phyloP scores from a whole-genome alignment of 805 yeast genomes.

The Torulaspora delbrueckii region DNA sequence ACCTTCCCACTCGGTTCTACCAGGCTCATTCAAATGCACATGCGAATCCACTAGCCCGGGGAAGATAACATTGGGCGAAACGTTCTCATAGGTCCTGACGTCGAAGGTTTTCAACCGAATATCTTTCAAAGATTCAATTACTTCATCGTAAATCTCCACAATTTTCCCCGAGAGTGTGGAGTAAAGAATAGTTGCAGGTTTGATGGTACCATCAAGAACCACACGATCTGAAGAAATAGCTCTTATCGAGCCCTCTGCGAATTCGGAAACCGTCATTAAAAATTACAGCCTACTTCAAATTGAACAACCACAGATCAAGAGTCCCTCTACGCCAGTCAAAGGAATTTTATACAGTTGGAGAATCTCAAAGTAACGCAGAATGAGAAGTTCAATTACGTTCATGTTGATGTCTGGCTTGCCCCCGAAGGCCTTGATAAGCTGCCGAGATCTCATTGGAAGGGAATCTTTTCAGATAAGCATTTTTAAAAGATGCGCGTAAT shows the following conservation, averaged over 20 bases:
- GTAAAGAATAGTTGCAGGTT: conserved; percentile 62
- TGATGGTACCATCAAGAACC: conserved; percentile 42
- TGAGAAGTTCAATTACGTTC: too few relatives aligned
- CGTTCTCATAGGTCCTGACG: conserved; percentile 46
- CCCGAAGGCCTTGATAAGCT: too few relatives aligned
- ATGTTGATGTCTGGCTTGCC: too few relatives aligned
- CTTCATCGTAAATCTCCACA: conserved; percentile 42
- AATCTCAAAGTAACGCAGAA: too few relatives aligned
- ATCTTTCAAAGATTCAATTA: conserved; percentile 38
- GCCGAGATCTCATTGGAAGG: neutral
- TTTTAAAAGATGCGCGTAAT: neutral
- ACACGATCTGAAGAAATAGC: conserved; percentile 62
- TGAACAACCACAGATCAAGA: neutral
- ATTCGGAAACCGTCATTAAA: conserved; percentile 12
- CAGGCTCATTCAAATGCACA: conserved; percentile 94
- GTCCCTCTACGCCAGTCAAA: neutral
- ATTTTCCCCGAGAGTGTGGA: conserved; percentile 56
- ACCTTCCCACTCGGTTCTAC: conserved; percentile 98
- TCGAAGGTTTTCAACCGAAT: conserved; percentile 41
- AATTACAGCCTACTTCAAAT: too few relatives aligned
- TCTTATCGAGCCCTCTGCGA: conserved; percentile 13
- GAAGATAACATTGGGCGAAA: conserved; percentile 60
- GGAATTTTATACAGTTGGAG: neutral
- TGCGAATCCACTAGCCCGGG: conserved; percentile 94
- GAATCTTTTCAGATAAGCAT: neutral